A percentile compares a stretch with the other conserved stretches of the same genome.
Evolutionary conservation across 2,329 filamentous ascomycete genomes (phyloP).

Genomic region (Cladophialophora carrionii): DNA sequence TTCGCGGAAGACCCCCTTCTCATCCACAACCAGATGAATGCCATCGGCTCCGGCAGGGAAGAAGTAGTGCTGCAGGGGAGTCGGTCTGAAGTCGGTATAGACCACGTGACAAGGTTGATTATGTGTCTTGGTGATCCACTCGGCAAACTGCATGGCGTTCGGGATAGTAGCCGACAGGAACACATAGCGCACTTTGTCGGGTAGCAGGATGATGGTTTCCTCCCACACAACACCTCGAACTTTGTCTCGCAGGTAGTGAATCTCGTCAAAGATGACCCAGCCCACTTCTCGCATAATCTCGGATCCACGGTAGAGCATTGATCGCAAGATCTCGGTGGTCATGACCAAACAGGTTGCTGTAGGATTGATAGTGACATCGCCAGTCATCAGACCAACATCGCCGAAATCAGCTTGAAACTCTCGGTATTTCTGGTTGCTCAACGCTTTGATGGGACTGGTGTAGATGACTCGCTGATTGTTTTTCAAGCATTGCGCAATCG

Average conservation of each 20-base stretch:
- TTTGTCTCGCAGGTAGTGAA: slow-evolving; percentile 97
- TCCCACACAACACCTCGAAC: slow-evolving; percentile 96
- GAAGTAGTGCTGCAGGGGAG: slow-evolving; percentile 95
- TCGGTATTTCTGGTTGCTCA: slow-evolving; percentile 98
- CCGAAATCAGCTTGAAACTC: slow-evolving; percentile 96
- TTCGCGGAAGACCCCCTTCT: slow-evolving; percentile 94
- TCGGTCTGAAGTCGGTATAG: slow-evolving; percentile 97
- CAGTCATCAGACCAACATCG: slow-evolving; percentile 97
- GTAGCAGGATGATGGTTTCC: slow-evolving; percentile 95
- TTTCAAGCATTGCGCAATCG: slow-evolving; percentile 94
- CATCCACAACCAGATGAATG: slow-evolving; percentile 91
- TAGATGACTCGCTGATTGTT: slow-evolving; percentile 98
- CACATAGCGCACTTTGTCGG: slow-evolving; percentile 98
- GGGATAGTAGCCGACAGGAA: slow-evolving; percentile 98
- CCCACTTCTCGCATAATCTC: slow-evolving; percentile 99
- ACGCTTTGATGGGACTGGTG: slow-evolving; percentile 96
- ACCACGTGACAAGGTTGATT: slow-evolving; percentile 98
- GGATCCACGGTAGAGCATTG: slow-evolving; percentile 96
- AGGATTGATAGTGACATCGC: slow-evolving; percentile 98
- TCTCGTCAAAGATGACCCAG: slow-evolving; percentile 98
- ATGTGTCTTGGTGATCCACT: slow-evolving; percentile 99
- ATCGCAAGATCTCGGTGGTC: slow-evolving; percentile 98
- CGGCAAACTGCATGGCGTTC: slow-evolving; percentile 98
- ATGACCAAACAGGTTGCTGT: slow-evolving; percentile 97
- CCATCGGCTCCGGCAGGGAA: slow-evolving; percentile 91